Evolutionary conservation across 495 filamentous ascomycete genomes (phyloP), one percentile per base, ranked within the genome.

Genomic region (Chaetomidium leptoderma): DNA sequence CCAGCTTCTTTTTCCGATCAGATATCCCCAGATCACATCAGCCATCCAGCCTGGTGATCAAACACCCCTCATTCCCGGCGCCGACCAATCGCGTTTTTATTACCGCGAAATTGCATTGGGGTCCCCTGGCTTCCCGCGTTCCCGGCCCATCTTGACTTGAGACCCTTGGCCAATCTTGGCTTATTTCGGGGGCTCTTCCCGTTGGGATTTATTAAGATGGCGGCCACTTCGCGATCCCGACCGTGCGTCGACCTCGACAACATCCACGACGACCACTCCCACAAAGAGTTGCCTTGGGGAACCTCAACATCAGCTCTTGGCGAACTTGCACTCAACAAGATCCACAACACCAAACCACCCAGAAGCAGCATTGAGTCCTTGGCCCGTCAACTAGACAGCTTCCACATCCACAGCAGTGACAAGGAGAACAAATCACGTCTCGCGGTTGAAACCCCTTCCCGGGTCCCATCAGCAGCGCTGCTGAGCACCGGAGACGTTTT

Each of bases 91-190:
- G 55, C 62, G 52, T 39, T 27, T 63, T 65, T 60, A 59, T 63
- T 65, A 65, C 50, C 62, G 68, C 59, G 66, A 70, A 65, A 70
- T 70, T 70, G 66, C 63, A 59, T 53, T 61, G 46, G n/a, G 46
- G 14, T 54, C 49, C 62, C 54, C 57, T 47, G 59, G 60, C 33
- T 53, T 50, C 51, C 45, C 49, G 53, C 51, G 24, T 35, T 57
- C n/a, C 36, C 50, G 40, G 60, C 32, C 46, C 51, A 36, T 44
- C 39, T 35, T 40, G 21, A 44, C 26, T 56, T 52, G 58, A 39
- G 43, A 58, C 58, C 48, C 57, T 43, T 30, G 48, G 45, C 32
- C 33, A 37, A 40, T 46, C 67, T 62, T 65, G 67, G 65, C 60
- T 63, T 43, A 59, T 60, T 66, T 60, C 44, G 55, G 52, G 26